Percentiles rank a stretch among this genome's conserved stretches.
Evolutionary conservation across 2,329 filamentous ascomycete genomes (phyloP).

Genomic region (Bipolaris oryzae): DNA sequence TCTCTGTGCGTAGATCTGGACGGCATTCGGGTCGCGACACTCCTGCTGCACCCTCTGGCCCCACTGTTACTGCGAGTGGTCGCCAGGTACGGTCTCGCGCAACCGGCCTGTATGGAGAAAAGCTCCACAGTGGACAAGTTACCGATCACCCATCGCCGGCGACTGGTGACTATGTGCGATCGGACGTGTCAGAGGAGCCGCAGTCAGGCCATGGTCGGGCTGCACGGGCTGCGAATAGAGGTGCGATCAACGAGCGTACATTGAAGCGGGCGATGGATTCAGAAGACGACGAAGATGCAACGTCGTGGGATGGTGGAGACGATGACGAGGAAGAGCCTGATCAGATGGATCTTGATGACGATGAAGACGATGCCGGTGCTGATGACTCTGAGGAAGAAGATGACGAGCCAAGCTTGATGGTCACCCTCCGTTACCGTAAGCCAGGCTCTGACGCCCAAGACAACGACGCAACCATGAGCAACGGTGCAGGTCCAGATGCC

Average conservation of each 20-base stretch:
- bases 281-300: conserved; percentile 69
- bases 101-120: conserved; percentile 67
- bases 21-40: conserved; percentile 76
- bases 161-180: conserved; percentile 52
- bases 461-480: background rate
- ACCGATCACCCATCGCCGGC: conserved; percentile 50
- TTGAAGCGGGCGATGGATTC: conserved; percentile 56
- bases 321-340: conserved; percentile 76
- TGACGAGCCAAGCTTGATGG: conserved; percentile 64
- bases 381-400: conserved; percentile 41
- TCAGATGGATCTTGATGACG: conserved; percentile 65
- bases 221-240: conserved; percentile 43
- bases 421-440: conserved; percentile 64
- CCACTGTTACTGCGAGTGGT: conserved; percentile 79
- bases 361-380: conserved; percentile 57
- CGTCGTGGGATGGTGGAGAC: conserved; percentile 72
- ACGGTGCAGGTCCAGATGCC: conserved; percentile 1
- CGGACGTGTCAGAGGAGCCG: conserved; percentile 55
- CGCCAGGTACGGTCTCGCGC: conserved; percentile 75
- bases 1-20: conserved; percentile 67
- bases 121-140: conserved; percentile 61
- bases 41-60: conserved; percentile 70
- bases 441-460: conserved; percentile 14
- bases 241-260: conserved; percentile 26
- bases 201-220: conserved; percentile 51